Percentiles rank a stretch among this genome's conserved stretches.
Evolutionary conservation across 1,284 basidiomycete genomes (phyloP).

Genomic region (Sporisorium sorghi): DNA sequence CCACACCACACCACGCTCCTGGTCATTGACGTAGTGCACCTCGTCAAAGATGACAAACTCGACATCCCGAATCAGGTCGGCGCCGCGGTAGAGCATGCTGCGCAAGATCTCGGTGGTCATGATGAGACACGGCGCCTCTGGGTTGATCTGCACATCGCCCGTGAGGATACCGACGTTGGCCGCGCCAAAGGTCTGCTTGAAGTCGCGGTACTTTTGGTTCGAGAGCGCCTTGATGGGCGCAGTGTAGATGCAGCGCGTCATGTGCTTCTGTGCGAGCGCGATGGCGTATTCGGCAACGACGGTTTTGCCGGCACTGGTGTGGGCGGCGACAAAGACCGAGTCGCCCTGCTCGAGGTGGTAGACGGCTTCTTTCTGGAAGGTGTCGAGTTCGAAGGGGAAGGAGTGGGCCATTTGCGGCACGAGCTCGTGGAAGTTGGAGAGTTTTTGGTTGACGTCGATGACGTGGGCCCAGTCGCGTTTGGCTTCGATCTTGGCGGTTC

Average conservation of each 20-base stretch:
- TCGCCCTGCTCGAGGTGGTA: slow-evolving; percentile 98
- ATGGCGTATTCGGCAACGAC: slow-evolving; percentile 99
- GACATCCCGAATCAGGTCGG: slow-evolving; percentile 96
- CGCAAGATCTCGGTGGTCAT: slow-evolving; percentile 92
- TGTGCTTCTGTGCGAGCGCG: slow-evolving; percentile 93
- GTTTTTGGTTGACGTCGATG: slow-evolving; percentile 89
- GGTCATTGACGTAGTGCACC: slow-evolving; percentile 99
- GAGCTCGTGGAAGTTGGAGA: slow-evolving; percentile 86
- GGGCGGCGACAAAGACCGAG: slow-evolving; percentile 97
- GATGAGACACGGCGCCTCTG: slow-evolving; percentile 95
- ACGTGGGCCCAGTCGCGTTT: slow-evolving; percentile 99
- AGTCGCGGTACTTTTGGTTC: slow-evolving; percentile 99
- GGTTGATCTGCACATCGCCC: slow-evolving; percentile 98
- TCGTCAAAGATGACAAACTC: slow-evolving; percentile 99
- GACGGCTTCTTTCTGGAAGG: slow-evolving; percentile 96
- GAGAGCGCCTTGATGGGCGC: slow-evolving; percentile 98
- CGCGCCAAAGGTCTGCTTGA: slow-evolving; percentile 94
- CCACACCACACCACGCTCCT: slow-evolving; percentile 99
- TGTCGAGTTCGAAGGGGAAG: slow-evolving; percentile 82
- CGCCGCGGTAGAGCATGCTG: slow-evolving; percentile 85
- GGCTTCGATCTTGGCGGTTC: slow-evolving; percentile 50
- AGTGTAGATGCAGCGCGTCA: slow-evolving; percentile 98
- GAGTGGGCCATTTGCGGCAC: slow-evolving; percentile 91
- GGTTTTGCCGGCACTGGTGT: slow-evolving; percentile 99
- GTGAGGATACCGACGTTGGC: slow-evolving; percentile 95